phyloP scores from a whole-genome alignment of 805 yeast species.

The Sugiyamaella lignohabitans region DNA sequence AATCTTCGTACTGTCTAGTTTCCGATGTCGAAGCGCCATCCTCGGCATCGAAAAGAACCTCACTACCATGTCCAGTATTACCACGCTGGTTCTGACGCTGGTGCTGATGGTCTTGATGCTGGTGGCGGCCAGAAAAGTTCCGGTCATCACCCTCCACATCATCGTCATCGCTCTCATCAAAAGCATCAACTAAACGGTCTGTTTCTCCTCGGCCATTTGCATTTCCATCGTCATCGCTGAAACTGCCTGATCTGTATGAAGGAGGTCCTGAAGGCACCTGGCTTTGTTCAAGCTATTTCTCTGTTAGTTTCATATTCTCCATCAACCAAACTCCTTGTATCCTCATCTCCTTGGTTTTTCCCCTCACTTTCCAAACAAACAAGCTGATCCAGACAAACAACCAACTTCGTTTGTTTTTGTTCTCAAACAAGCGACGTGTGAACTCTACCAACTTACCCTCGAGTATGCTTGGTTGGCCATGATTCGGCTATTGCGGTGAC shows the following conservation, averaged over 20 bases:
- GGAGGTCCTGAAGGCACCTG: background rate
- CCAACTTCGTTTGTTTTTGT: too few species aligned
- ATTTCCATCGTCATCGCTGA: background rate
- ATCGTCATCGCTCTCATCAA: slow-evolving; percentile 16
- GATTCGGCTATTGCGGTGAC: too few species aligned
- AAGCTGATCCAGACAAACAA: too few species aligned
- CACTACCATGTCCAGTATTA: too few species aligned
- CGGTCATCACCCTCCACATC: slow-evolving; percentile 11
- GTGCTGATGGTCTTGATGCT: too few species aligned
- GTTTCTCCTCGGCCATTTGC: background rate
- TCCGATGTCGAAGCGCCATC: slow-evolving; percentile 3
- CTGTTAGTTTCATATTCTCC: background rate
- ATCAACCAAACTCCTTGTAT: too few species aligned
- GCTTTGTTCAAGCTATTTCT: background rate
- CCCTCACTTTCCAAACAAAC: too few species aligned
- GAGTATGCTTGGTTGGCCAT: too few species aligned
- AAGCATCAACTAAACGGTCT: slow-evolving; percentile 20
- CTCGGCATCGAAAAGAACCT: slow-evolving; percentile 4
- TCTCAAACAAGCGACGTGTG: too few species aligned
- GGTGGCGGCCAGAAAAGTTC: background rate
- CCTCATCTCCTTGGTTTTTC: too few species aligned
- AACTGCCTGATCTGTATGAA: background rate
- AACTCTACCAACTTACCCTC: too few species aligned
- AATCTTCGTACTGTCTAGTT: slow-evolving; percentile 1
- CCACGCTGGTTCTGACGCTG: too few species aligned